phyloP scores from a whole-genome alignment of 768 basidiomycete genomes.

The Amanita rubescens region DNA sequence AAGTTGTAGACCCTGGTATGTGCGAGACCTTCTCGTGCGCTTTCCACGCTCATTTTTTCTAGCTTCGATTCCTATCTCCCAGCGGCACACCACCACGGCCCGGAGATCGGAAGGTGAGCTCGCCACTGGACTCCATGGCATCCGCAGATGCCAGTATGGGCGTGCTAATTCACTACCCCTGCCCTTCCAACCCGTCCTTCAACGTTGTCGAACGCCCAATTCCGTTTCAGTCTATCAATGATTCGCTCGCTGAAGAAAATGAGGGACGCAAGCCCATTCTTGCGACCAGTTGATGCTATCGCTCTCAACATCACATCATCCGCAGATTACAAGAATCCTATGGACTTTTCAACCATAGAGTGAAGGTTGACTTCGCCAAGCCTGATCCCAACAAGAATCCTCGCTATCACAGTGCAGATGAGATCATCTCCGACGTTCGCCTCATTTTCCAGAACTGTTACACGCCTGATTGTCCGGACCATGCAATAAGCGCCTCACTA shows the following conservation, averaged over 20 bases:
- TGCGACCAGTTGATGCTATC: conserved; percentile 82
- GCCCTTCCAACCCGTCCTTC: conserved; percentile 19
- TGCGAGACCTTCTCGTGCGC: conserved; percentile 11
- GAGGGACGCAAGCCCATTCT: conserved; percentile 78
- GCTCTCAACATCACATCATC: conserved; percentile 79
- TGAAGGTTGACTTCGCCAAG: conserved; percentile 76
- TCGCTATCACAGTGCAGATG: conserved; percentile 70
- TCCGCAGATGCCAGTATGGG: conserved; percentile 36
- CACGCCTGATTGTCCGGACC: conserved; percentile 91
- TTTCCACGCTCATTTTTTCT: conserved; percentile 15
- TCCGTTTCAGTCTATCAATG: conserved; percentile 71
- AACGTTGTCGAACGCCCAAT: conserved; percentile 61
- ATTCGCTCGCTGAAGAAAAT: conserved; percentile 79
- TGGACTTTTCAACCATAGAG: conserved; percentile 93
- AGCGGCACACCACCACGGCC: conserved; percentile 39
- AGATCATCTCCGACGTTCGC: conserved; percentile 81
- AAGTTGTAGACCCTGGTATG: conserved; percentile 46
- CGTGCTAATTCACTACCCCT: conserved; percentile 40
- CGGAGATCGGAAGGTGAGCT: conserved; percentile 29
- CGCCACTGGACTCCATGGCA: conserved; percentile 32
- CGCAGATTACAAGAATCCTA: conserved; percentile 75
- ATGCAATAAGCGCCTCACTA: too few species aligned
- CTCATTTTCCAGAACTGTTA: conserved; percentile 84
- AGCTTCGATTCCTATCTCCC: conserved; percentile 38
- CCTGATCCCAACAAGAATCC: conserved; percentile 68